These are phyloP conservation scores for Ambrosiella cleistominuta DNA, from an alignment of 2,329 filamentous ascomycete genomes.

Conservation along the genomic window DNA sequence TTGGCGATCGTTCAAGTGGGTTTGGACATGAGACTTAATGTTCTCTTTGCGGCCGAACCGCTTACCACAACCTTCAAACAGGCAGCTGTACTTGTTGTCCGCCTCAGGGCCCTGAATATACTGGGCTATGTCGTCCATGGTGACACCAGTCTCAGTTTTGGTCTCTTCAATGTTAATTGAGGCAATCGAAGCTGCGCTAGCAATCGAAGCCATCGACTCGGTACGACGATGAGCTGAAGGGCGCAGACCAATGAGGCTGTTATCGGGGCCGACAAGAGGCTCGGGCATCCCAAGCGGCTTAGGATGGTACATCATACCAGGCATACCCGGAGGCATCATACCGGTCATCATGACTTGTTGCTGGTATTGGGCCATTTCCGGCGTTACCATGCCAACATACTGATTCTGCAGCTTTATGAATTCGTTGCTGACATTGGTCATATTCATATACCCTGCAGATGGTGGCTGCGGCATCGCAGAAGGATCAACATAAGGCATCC, in stretches of 20 bases:
- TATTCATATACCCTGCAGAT: conserved; percentile 38
- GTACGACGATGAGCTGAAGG: conserved; percentile 32
- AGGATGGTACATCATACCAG: conserved; percentile 9
- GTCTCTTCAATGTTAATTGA: conserved; percentile 48
- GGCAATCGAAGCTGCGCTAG: conserved; percentile 40
- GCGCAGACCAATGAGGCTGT: conserved; percentile 9
- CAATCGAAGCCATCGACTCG: conserved; percentile 40
- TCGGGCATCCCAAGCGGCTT: conserved; percentile 1
- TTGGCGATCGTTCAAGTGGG: conserved; percentile 88
- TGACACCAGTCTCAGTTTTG: conserved; percentile 66
- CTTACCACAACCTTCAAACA: conserved; percentile 66
- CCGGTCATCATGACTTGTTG: conserved; percentile 10
- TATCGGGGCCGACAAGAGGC: neutral
- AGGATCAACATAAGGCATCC: conserved; percentile 28
- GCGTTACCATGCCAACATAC: conserved; percentile 1
- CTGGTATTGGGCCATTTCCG: conserved; percentile 10
- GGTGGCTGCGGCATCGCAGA: conserved; percentile 24
- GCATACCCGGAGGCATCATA: conserved; percentile 9
- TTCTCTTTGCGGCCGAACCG: conserved; percentile 95
- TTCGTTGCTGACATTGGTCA: conserved; percentile 29
- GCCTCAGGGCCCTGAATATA: conserved; percentile 58
- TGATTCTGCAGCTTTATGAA: conserved; percentile 23
- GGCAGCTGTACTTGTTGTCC: conserved; percentile 64
- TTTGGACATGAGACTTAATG: conserved; percentile 96
- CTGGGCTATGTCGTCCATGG: conserved; percentile 62